Evolutionary conservation across 345 rosid species (phyloP).

Genomic region (Salix koriyanagi): DNA sequence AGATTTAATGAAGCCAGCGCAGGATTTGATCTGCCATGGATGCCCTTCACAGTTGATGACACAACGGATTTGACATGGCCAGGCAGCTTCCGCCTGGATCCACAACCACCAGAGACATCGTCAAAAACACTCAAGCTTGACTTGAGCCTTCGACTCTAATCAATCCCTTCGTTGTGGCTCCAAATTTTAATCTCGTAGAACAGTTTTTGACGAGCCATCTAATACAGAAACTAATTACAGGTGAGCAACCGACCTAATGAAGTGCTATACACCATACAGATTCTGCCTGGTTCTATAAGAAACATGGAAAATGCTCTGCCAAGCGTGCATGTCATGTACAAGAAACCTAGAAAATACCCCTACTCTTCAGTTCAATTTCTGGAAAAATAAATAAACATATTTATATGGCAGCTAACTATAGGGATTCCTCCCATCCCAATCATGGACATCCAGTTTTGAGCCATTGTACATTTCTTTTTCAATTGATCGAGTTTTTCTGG

Average conservation of each 20-base stretch:
- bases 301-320: conserved; percentile 17
- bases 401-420: background rate
- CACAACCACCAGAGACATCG: conserved; percentile 30
- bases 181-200: conserved; percentile 8
- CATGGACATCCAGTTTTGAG: conserved; percentile 6
- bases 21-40: conserved; percentile 34
- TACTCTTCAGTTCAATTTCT: background rate
- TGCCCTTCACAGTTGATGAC: conserved; percentile 38
- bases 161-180: conserved; percentile 3
- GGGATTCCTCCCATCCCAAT: conserved; percentile 2
- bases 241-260: conserved; percentile 7
- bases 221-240: conserved; percentile 28
- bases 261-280: conserved; percentile 2
- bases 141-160: conserved; percentile 58
- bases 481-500: background rate
- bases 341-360: background rate
- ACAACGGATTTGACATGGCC: conserved; percentile 59
- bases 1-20: conserved; percentile 39
- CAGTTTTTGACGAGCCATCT: conserved; percentile 17
- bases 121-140: conserved; percentile 45
- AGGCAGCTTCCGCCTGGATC: conserved; percentile 65
- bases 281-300: conserved; percentile 13
- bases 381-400: background rate
- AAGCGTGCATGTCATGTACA: background rate
- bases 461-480: background rate